Evolutionary conservation across 768 basidiomycete species (phyloP).

Genomic region (Cystofilobasidium ferigula): DNA sequence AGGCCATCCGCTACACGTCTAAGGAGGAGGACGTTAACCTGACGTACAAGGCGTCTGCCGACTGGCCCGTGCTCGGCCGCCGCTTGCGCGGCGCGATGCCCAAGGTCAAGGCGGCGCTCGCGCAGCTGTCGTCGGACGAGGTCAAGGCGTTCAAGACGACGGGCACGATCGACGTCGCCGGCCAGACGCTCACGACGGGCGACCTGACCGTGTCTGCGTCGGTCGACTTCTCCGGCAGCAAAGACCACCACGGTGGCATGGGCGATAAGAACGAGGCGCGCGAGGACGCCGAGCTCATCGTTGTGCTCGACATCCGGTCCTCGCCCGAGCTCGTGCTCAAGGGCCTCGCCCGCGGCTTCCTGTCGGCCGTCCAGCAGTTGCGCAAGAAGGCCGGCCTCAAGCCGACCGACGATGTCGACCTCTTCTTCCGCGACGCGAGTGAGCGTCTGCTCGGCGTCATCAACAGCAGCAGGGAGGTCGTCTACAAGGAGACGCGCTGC

Average conservation of each 20-base stretch:
- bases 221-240: constrained; percentile 56
- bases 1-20: constrained; percentile 75
- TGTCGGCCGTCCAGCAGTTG: constrained; percentile 85
- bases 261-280: constrained; percentile 41
- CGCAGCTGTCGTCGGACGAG: constrained; percentile 64
- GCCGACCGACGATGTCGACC: constrained; percentile 82
- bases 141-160: constrained; percentile 64
- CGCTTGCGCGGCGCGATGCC: constrained; percentile 86
- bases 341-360: constrained; percentile 78
- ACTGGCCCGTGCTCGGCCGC: constrained; percentile 86
- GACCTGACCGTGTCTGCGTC: constrained; percentile 85
- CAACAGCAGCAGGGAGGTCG: constrained; percentile 47
- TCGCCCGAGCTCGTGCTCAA: constrained; percentile 77
- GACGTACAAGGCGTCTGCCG: constrained; percentile 79
- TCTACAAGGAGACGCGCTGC: constrained; percentile 59
- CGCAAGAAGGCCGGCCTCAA: constrained; percentile 92
- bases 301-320: constrained; percentile 77
- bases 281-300: constrained; percentile 65
- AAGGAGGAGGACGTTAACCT: constrained; percentile 79
- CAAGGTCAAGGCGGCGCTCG: constrained; percentile 78
- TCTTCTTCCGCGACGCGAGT: constrained; percentile 65
- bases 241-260: constrained; percentile 13
- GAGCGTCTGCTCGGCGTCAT: constrained; percentile 39
- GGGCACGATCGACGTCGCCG: constrained; percentile 72
- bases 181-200: constrained; percentile 78